Percentiles rank a stretch among this genome's conserved stretches.
Evolutionary conservation across 192 early-diverging fungal species (phyloP).

Genomic region (Dispira parvispora): DNA sequence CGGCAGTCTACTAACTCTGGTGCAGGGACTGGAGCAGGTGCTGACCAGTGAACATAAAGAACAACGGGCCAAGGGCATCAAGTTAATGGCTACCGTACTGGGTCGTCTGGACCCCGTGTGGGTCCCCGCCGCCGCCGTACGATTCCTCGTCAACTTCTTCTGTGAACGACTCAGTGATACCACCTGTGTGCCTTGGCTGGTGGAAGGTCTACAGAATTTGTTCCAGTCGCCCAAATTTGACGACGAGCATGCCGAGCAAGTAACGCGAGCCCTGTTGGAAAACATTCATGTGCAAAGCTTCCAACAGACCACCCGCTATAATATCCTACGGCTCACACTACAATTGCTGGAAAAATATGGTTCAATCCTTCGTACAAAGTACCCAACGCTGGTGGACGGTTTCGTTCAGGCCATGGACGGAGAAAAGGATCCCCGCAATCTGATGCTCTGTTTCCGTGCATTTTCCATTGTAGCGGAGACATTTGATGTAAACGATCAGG

Average conservation of each 20-base stretch:
- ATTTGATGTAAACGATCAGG: constrained; percentile 62
- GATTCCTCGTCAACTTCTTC: constrained; percentile 51
- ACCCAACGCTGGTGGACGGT: constrained; percentile 56
- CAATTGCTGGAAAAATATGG: constrained; percentile 34
- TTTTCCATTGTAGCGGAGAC: constrained; percentile 48
- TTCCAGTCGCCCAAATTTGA: constrained; percentile 40
- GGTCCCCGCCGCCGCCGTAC: background rate
- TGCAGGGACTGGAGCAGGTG: constrained; percentile 1
- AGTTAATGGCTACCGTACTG: constrained; percentile 3
- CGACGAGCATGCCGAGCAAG: constrained; percentile 31
- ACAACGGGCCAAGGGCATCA: constrained; percentile 6
- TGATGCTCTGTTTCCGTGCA: constrained; percentile 72
- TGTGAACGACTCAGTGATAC: constrained; percentile 56
- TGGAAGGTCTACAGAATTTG: constrained; percentile 45
- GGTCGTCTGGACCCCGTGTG: background rate
- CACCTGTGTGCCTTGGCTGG: constrained; percentile 42
- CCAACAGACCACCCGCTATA: constrained; percentile 66
- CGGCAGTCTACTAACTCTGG: constrained; percentile 3
- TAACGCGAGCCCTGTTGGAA: constrained; percentile 46
- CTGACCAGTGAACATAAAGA: background rate
- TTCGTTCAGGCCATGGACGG: constrained; percentile 85
- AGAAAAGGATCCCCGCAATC: constrained; percentile 96
- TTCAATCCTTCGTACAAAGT: constrained; percentile 42
- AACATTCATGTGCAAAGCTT: constrained; percentile 83
- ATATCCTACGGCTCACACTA: constrained; percentile 57